phyloP scores from a whole-genome alignment of 176 grass and related monocot species.

The Pontederia paniculata region DNA sequence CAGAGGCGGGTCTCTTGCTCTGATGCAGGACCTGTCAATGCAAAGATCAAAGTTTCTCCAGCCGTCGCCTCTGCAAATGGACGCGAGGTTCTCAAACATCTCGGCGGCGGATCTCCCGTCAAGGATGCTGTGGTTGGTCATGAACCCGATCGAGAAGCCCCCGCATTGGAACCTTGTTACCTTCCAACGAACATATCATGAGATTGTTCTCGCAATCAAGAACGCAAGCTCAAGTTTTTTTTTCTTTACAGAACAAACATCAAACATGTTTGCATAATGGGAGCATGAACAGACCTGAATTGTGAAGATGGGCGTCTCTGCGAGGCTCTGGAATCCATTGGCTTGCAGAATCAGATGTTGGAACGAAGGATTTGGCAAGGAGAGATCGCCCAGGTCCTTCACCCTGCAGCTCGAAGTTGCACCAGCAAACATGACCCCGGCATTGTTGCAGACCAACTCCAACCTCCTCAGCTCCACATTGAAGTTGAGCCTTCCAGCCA shows the following conservation, averaged over 20 bases:
- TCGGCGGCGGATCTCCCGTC: conserved; percentile 31
- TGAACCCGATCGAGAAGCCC: conserved; percentile 33
- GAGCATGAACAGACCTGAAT: conserved; percentile 28
- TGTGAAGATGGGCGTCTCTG: conserved; percentile 39
- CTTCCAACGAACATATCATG: conserved; percentile 11
- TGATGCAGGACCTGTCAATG: conserved; percentile 35
- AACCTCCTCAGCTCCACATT: conserved; percentile 26
- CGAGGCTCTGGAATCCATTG: conserved; percentile 9
- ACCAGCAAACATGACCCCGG: conserved; percentile 23
- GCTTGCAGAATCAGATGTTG: conserved; percentile 24
- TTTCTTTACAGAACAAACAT: neutral
- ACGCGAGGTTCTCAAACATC: conserved; percentile 30
- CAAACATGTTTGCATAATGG: neutral
- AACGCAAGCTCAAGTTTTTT: neutral
- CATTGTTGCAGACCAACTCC: conserved; percentile 34
- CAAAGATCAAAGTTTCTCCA: conserved; percentile 11
- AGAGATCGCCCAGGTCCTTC: conserved; percentile 30
- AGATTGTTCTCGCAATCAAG: neutral
- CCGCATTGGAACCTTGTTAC: conserved; percentile 42
- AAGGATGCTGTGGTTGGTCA: conserved; percentile 35
- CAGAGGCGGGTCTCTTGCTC: conserved; percentile 28
- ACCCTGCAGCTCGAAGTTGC: conserved; percentile 18
- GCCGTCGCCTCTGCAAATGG: conserved; percentile 28
- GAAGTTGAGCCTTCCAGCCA: conserved; percentile 30
- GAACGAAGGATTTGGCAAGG: conserved; percentile 27